phyloP scores from a whole-genome alignment of 1,139 yeast genomes.

The Zygosaccharomyces sapae region DNA sequence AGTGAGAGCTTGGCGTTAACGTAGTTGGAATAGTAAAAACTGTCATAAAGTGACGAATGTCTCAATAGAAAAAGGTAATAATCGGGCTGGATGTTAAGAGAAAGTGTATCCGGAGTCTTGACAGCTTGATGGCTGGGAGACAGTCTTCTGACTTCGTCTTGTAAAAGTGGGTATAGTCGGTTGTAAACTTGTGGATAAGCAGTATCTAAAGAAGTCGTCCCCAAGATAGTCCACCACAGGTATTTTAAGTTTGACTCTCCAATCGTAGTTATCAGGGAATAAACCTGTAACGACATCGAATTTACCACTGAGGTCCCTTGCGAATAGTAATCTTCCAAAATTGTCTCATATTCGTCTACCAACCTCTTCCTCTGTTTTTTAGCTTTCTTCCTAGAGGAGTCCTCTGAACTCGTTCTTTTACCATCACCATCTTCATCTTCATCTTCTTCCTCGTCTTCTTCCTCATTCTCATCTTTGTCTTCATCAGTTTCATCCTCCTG shows the following conservation, averaged over 20 bases:
- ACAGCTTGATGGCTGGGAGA: conserved; percentile 37
- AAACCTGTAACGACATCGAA: conserved; percentile 74
- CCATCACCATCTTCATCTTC: too few species aligned
- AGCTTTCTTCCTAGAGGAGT: conserved; percentile 23
- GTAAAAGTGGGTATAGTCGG: conserved; percentile 64
- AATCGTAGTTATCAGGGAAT: conserved; percentile 73
- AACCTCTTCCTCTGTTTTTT: conserved; percentile 37
- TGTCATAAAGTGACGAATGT: conserved; percentile 90
- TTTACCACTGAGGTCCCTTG: conserved; percentile 78
- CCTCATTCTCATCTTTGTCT: conserved; percentile 25
- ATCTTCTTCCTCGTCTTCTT: too few species aligned
- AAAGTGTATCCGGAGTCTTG: conserved; percentile 52
- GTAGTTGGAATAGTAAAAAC: conserved; percentile 84
- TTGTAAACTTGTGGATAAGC: conserved; percentile 76
- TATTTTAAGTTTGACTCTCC: conserved; percentile 71
- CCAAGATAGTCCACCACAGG: conserved; percentile 86
- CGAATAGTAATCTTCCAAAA: conserved; percentile 65
- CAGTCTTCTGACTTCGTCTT: conserved; percentile 79
- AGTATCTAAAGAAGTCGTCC: conserved; percentile 76
- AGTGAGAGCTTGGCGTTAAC: conserved; percentile 81
- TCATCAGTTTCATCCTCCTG: conserved; percentile 23
- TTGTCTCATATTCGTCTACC: conserved; percentile 47
- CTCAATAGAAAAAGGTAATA: conserved; percentile 81
- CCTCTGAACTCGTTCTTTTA: conserved; percentile 29
- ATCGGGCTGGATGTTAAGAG: conserved; percentile 73